A percentile compares a stretch with the other conserved stretches of the same genome.
phyloP scores from a whole-genome alignment of 108 stramenopile genomes.

The Nitzschia palea region DNA sequence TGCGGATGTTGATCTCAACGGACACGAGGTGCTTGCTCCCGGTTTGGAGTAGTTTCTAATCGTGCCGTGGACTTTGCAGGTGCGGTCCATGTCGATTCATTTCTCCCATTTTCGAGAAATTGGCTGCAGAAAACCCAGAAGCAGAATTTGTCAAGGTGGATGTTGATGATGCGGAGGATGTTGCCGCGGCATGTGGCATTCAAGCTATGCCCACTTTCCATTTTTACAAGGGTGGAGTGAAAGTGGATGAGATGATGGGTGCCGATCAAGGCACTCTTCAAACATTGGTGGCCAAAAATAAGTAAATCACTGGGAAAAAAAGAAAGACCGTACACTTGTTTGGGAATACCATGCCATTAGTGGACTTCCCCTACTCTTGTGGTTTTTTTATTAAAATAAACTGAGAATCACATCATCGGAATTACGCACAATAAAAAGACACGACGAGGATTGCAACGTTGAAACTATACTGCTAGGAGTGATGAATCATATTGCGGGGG shows the following conservation, averaged over 20 bases:
- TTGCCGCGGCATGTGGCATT: constrained; percentile 65
- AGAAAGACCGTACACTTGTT: background rate
- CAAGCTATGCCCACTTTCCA: constrained; percentile 93
- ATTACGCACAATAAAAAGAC: background rate
- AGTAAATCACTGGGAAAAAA: constrained; percentile 17
- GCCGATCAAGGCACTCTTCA: constrained; percentile 53
- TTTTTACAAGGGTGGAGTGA: constrained; percentile 74
- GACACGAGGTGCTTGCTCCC: too few relatives aligned
- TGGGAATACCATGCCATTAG: background rate
- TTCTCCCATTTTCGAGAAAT: constrained; percentile 74
- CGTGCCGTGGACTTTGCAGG: too few relatives aligned
- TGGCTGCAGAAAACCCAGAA: constrained; percentile 62
- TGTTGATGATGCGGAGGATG: constrained; percentile 78
- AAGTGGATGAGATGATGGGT: constrained; percentile 76
- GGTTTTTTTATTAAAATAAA: background rate
- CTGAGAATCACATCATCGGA: background rate
- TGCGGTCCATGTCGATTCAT: constrained; percentile 82
- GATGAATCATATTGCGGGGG: background rate
- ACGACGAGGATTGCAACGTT: background rate
- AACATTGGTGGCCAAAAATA: constrained; percentile 26
- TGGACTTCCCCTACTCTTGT: background rate
- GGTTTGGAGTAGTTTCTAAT: too few relatives aligned
- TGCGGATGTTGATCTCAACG: too few relatives aligned
- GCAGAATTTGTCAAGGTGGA: constrained; percentile 87
- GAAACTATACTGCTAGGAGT: background rate